Conservation (phyloP, 2,329 filamentous ascomycete genomes). For the Sporothrix luriei region DNA sequence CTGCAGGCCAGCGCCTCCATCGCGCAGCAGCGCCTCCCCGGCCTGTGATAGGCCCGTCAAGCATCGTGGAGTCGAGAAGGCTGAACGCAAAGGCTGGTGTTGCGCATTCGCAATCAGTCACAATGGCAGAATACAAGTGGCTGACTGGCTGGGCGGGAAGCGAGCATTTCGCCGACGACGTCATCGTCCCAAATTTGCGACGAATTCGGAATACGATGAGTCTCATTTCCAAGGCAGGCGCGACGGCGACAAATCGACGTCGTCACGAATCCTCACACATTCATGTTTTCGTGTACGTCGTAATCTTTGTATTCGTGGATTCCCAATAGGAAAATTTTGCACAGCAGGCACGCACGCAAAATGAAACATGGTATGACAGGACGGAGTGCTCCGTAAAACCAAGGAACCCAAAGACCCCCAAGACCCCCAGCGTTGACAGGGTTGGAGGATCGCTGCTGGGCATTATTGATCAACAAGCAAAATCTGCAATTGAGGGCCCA, state of each 20-base stretch:
- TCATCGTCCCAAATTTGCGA: constrained; percentile 23
- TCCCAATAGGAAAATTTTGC: neutral
- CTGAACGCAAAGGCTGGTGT: constrained; percentile 23
- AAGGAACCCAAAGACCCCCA: neutral
- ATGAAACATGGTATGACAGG: neutral
- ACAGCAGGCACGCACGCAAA: neutral
- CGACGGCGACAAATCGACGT: no score
- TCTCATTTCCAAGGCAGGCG: neutral
- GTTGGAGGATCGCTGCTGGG: neutral
- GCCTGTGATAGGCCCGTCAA: constrained; percentile 22
- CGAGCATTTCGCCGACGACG: constrained; percentile 31
- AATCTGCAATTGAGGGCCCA: neutral
- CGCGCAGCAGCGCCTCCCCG: neutral
- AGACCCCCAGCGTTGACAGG: neutral
- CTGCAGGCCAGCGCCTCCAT: neutral
- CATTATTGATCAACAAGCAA: constrained; percentile 12
- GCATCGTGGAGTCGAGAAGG: constrained; percentile 25
- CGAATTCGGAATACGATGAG: neutral
- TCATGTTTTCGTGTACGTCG: no score
- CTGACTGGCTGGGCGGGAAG: constrained; percentile 12
- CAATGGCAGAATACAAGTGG: neutral
- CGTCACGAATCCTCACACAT: no score
- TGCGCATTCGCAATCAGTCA: neutral
- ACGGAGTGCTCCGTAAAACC: no score
- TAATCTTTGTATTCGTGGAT: no score